A percentile compares a stretch with the other conserved stretches of the same genome.
phyloP scores from a whole-genome alignment of 2,329 filamentous ascomycete species.

The Hypoxylon sp. region DNA sequence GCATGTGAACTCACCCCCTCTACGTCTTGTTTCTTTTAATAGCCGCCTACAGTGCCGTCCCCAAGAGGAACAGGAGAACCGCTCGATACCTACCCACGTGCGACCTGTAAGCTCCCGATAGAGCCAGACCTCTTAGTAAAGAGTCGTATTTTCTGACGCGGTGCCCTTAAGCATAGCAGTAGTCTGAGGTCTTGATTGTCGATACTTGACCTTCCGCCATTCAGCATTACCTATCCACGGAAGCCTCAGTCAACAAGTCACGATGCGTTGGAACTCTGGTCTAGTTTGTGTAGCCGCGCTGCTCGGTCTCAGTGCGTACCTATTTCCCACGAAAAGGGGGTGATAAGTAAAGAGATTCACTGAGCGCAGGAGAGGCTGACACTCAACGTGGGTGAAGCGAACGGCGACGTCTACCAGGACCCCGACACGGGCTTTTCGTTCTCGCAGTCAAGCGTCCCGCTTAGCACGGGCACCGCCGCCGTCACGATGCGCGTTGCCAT shows the following conservation, averaged over 20 bases:
- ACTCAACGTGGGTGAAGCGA: slow-evolving; percentile 25
- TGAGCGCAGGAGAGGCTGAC: slow-evolving; percentile 8
- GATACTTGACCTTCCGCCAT: not conserved
- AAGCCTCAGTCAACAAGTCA: slow-evolving; percentile 24
- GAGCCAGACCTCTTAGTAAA: slow-evolving; percentile 5
- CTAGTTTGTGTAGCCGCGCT: slow-evolving; percentile 34
- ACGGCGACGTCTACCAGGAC: slow-evolving; percentile 40
- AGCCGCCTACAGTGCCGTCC: slow-evolving; percentile 2
- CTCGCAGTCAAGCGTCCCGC: slow-evolving; percentile 38
- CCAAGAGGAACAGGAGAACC: slow-evolving; percentile 1
- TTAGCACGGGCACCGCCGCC: slow-evolving; percentile 38
- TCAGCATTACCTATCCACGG: not conserved
- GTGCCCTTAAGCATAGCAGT: not conserved
- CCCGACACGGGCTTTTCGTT: slow-evolving; percentile 45
- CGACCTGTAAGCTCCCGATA: slow-evolving; percentile 20
- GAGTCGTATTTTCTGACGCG: slow-evolving; percentile 3
- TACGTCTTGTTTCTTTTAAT: slow-evolving; percentile 23
- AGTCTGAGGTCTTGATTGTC: slow-evolving; percentile 1
- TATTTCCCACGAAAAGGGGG: not conserved
- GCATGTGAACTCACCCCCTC: slow-evolving; percentile 25
- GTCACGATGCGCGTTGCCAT: slow-evolving; percentile 49
- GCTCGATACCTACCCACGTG: slow-evolving; percentile 14
- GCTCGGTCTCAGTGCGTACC: slow-evolving; percentile 38
- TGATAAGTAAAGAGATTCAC: not conserved
- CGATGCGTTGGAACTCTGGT: slow-evolving; percentile 41